phyloP scores from a whole-genome alignment of 768 basidiomycete genomes.

The Cubamyces sp. region DNA sequence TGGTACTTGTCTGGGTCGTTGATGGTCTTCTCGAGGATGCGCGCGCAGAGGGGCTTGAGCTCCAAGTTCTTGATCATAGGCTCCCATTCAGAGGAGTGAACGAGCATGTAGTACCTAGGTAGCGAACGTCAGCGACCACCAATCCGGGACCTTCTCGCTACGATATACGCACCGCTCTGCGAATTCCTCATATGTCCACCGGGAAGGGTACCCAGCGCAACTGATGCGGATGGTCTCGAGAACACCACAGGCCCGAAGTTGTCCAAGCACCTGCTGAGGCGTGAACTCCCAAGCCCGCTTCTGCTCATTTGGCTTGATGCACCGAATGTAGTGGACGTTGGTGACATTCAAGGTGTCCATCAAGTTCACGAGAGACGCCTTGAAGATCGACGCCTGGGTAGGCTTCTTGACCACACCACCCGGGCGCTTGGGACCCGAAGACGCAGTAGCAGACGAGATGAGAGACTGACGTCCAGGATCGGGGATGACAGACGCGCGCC shows the following conservation, averaged over 20 bases:
- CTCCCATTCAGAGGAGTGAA: slow-evolving; percentile 84
- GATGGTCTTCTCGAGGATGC: slow-evolving; percentile 85
- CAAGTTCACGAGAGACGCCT: slow-evolving; percentile 86
- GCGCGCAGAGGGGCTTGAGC: slow-evolving; percentile 77
- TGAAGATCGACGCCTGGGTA: slow-evolving; percentile 98
- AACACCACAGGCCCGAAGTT: slow-evolving; percentile 97
- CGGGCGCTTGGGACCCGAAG: slow-evolving; percentile 57
- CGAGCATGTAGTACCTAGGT: slow-evolving; percentile 94
- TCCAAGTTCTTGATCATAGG: slow-evolving; percentile 83
- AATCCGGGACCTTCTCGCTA: background rate
- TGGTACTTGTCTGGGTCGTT: slow-evolving; percentile 97
- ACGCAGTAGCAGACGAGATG: slow-evolving; percentile 51
- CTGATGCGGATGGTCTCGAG: slow-evolving; percentile 98
- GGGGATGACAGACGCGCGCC: slow-evolving; percentile 83
- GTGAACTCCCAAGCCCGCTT: slow-evolving; percentile 98
- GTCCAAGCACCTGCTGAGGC: slow-evolving; percentile 92
- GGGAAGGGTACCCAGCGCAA: slow-evolving; percentile 97
- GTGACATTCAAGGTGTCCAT: slow-evolving; percentile 98
- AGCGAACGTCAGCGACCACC: slow-evolving; percentile 15
- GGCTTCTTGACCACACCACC: slow-evolving; percentile 84
- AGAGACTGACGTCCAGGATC: slow-evolving; percentile 83
- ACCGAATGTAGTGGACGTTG: slow-evolving; percentile 98
- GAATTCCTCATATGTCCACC: slow-evolving; percentile 99
- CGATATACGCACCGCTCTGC: slow-evolving; percentile 78
- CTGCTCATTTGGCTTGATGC: slow-evolving; percentile 98